Evolutionary conservation across 2,329 filamentous ascomycete species (phyloP).

Genomic region (Penicillium capsulatum): DNA sequence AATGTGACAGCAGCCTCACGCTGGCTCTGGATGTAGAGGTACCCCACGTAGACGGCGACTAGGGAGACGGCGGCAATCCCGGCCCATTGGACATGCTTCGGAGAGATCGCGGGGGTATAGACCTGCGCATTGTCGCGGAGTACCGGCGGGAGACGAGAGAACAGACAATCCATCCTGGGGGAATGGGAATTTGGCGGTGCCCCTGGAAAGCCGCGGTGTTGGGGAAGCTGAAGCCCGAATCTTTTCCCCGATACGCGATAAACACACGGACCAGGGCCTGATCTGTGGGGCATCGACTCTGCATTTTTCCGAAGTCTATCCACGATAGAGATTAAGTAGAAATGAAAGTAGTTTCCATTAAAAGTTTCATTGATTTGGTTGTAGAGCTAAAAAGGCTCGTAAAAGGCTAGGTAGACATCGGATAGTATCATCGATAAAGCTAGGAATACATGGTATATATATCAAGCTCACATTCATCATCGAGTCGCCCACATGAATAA

Average conservation of each 20-base stretch:
- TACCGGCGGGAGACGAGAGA: conserved; percentile 20
- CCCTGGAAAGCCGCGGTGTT: conserved; percentile 28
- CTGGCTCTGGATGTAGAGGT: conserved; percentile 27
- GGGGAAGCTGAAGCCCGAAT: conserved; percentile 5
- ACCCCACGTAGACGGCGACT: conserved; percentile 30
- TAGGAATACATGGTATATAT: no score
- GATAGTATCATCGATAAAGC: no score
- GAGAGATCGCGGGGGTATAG: conserved; percentile 9
- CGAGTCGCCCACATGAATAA: no score
- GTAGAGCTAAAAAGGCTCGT: no score
- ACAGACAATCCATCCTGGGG: conserved; percentile 25
- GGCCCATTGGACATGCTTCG: conserved; percentile 23
- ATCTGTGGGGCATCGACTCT: no score
- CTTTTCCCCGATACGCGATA: conserved; percentile 16
- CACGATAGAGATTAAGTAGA: no score
- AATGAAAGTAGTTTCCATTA: no score
- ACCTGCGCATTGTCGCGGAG: conserved; percentile 19
- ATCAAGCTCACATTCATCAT: no score
- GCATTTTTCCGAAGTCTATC: no score
- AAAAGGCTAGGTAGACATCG: no score
- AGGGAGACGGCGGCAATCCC: conserved; percentile 29
- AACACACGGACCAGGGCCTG: background rate
- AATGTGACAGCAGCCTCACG: conserved; percentile 37
- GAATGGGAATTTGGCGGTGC: conserved; percentile 13
- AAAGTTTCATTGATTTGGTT: no score